phyloP scores from a whole-genome alignment of 2,329 filamentous ascomycete species.

The Paraconiothyrium sp. region DNA sequence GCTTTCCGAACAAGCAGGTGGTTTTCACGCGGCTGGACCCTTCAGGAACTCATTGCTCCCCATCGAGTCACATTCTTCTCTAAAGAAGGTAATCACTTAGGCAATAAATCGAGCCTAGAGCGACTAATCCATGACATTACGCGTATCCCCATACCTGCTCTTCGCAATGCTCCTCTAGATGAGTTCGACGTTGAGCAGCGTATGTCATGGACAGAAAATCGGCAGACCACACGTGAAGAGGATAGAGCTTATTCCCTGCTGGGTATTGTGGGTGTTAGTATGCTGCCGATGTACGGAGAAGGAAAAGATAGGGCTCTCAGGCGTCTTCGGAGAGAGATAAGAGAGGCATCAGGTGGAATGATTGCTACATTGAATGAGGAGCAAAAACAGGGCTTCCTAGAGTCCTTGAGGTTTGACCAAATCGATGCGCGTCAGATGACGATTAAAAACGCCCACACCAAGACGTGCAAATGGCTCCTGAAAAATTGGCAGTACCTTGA shows the following conservation, averaged over 20 bases:
- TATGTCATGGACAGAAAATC: conserved; percentile 18
- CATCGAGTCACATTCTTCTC: conserved; percentile 12
- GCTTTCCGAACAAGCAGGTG: conserved; percentile 14
- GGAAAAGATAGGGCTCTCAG: conserved; percentile 10
- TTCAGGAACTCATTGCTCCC: conserved; percentile 7
- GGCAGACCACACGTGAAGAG: conserved; percentile 8
- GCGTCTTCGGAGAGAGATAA: conserved; percentile 12
- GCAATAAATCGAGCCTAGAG: conserved; percentile 13
- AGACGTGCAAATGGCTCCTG: conserved; percentile 54
- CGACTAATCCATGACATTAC: conserved; percentile 12
- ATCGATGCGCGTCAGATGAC: conserved; percentile 46
- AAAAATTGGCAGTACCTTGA: conserved; percentile 40
- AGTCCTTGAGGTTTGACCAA: conserved; percentile 49
- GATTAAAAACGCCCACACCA: conserved; percentile 47
- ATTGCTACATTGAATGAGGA: neutral
- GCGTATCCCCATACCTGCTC: conserved; percentile 2
- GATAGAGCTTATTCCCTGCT: conserved; percentile 4
- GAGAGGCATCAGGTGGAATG: neutral
- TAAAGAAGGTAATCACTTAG: conserved; percentile 13
- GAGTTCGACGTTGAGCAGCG: conserved; percentile 12
- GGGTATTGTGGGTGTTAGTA: conserved; percentile 9
- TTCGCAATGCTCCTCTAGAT: neutral
- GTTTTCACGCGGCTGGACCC: conserved; percentile 9
- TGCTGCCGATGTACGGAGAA: conserved; percentile 8
- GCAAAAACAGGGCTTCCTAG: conserved; percentile 23